Evolutionary conservation across 2,329 filamentous ascomycete genomes (phyloP).

Genomic region (Cytospora schulzeri): DNA sequence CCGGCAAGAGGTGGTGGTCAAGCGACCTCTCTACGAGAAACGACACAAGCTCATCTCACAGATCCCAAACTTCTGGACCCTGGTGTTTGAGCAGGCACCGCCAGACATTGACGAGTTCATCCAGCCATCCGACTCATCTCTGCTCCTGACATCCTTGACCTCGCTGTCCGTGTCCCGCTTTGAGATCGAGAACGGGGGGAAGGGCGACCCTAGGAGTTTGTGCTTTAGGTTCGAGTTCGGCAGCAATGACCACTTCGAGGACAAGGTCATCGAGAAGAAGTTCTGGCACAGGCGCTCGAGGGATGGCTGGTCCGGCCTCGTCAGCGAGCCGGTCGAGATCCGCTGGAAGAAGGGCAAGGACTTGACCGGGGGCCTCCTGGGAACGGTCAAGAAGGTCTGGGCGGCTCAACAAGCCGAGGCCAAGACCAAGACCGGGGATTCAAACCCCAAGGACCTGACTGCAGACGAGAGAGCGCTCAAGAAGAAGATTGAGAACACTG

Average conservation of each 20-base stretch:
- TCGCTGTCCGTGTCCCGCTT: constrained; percentile 76
- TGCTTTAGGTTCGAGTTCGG: constrained; percentile 76
- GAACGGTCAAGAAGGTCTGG: constrained; percentile 70
- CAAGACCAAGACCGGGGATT: constrained; percentile 40
- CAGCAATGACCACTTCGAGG: constrained; percentile 80
- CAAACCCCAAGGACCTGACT: constrained; percentile 42
- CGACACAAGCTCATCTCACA: constrained; percentile 69
- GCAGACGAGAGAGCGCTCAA: constrained; percentile 53
- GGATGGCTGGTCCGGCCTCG: constrained; percentile 73
- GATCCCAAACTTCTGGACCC: constrained; percentile 91
- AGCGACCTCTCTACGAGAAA: constrained; percentile 73
- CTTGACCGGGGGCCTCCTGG: constrained; percentile 77
- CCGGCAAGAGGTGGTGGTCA: constrained; percentile 70
- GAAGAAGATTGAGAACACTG: constrained; percentile 60
- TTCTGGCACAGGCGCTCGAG: constrained; percentile 79
- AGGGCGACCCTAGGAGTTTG: constrained; percentile 80
- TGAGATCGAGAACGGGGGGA: constrained; percentile 65
- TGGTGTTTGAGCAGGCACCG: constrained; percentile 86
- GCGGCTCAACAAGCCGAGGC: constrained; percentile 56
- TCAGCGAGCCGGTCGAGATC: constrained; percentile 87
- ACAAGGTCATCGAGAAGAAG: constrained; percentile 82
- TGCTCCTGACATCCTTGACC: constrained; percentile 70
- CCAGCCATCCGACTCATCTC: constrained; percentile 73
- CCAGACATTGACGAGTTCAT: constrained; percentile 87
- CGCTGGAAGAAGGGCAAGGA: constrained; percentile 87